phyloP scores from a whole-genome alignment of 805 yeast genomes.

The Starmerella stellata region DNA sequence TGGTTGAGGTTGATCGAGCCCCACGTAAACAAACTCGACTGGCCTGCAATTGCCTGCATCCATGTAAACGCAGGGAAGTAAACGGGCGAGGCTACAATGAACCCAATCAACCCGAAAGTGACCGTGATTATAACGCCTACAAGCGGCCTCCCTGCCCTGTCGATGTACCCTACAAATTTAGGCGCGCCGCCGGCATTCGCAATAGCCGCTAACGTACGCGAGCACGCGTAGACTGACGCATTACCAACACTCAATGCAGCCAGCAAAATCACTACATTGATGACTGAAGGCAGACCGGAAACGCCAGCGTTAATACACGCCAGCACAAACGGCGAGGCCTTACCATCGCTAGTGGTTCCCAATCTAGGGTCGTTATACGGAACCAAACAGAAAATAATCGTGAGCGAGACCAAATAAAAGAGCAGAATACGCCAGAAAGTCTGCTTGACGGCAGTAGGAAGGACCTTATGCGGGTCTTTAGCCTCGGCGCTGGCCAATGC shows the following conservation, averaged over 20 bases:
- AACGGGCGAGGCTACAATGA: conserved; percentile 37
- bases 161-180: conserved; percentile 39
- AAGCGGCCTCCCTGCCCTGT: conserved; percentile 53
- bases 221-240: conserved; percentile 47
- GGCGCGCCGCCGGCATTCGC: conserved; percentile 51
- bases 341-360: conserved; percentile 35
- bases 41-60: conserved; percentile 57
- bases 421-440: conserved; percentile 62
- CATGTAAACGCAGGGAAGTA: conserved; percentile 41
- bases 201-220: conserved; percentile 48
- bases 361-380: conserved; percentile 38
- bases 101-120: conserved; percentile 33
- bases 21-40: conserved; percentile 64
- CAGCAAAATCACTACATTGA: conserved; percentile 50
- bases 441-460: conserved; percentile 60
- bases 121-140: conserved; percentile 34
- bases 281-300: conserved; percentile 44
- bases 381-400: conserved; percentile 44
- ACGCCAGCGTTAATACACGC: conserved; percentile 49
- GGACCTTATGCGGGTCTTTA: conserved; percentile 42
- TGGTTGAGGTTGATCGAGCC: conserved; percentile 52
- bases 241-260: conserved; percentile 58
- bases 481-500: conserved; percentile 65
- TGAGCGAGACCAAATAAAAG: conserved; percentile 44
- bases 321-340: conserved; percentile 54